Conservation (phyloP, 2,329 filamentous ascomycete genomes). For the Monilinia polystroma region DNA sequence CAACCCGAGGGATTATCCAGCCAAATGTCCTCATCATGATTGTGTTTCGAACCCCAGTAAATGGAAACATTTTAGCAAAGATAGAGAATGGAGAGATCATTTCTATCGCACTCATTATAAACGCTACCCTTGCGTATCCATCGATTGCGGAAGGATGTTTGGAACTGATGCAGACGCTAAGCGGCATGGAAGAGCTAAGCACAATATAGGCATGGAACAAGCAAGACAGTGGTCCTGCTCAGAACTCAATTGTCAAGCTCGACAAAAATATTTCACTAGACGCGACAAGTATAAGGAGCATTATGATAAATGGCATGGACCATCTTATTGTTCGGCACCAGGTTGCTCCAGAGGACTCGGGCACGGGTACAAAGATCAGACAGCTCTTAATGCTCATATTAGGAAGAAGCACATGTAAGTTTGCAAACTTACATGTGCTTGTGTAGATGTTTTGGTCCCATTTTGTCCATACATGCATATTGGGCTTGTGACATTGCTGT, state of each 20-base stretch:
- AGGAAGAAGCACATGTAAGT: not conserved
- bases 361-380: not conserved
- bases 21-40: not conserved
- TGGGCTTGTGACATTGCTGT: no score
- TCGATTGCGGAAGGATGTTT: not conserved
- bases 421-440: not conserved
- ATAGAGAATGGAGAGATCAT: constrained; percentile 4
- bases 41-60: not conserved
- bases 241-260: not conserved
- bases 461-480: no score
- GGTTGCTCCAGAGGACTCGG: not conserved
- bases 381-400: not conserved
- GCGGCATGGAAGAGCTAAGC: not conserved
- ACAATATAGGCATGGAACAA: not conserved
- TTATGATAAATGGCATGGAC: not conserved
- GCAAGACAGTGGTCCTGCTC: not conserved
- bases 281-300: not conserved
- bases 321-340: not conserved
- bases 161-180: not conserved
- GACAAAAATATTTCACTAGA: not conserved
- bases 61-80: not conserved
- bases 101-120: constrained; percentile 1
- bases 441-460: not conserved
- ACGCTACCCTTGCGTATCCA: not conserved
- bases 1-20: not conserved